These are phyloP conservation scores for Vigna hirtella DNA, from an alignment of 306 rosid genomes.

Conservation along the genomic window DNA sequence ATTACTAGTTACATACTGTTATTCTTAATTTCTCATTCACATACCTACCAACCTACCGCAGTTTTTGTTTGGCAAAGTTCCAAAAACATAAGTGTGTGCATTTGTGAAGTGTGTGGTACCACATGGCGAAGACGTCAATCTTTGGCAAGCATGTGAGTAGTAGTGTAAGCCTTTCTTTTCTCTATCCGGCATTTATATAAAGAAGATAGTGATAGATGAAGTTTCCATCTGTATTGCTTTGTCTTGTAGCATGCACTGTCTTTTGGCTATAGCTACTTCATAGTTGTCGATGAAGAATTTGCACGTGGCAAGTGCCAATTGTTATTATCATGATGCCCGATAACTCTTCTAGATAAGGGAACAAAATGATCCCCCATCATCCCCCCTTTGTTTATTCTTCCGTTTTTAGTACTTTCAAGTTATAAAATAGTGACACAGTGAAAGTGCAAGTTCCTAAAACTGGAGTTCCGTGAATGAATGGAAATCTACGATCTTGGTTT, in stretches of 20 bases:
- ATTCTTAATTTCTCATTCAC: slow-evolving; percentile 5
- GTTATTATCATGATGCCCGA: slow-evolving; percentile 6
- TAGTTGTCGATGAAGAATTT: slow-evolving; percentile 32
- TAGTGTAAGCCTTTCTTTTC: slow-evolving; percentile 46
- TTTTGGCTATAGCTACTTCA: slow-evolving; percentile 41
- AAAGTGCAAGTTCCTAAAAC: slow-evolving; percentile 21
- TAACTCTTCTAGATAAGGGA: slow-evolving; percentile 28
- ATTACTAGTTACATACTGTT: slow-evolving; percentile 49
- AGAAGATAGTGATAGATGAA: slow-evolving; percentile 70
- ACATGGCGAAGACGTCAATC: slow-evolving; percentile 64
- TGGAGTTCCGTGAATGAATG: slow-evolving; percentile 34
- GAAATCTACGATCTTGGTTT: slow-evolving; percentile 25
- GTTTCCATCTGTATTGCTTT: slow-evolving; percentile 60
- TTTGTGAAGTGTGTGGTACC: slow-evolving; percentile 36
- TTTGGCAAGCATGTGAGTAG: slow-evolving; percentile 63
- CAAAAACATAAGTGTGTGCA: slow-evolving; percentile 18
- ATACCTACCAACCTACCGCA: slow-evolving; percentile 21
- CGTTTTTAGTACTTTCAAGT: not conserved
- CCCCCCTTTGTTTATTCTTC: slow-evolving; percentile 1
- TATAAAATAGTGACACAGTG: slow-evolving; percentile 10
- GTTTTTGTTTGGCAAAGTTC: slow-evolving; percentile 39
- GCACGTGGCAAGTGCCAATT: slow-evolving; percentile 31
- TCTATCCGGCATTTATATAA: slow-evolving; percentile 44
- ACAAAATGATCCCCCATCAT: slow-evolving; percentile 28
- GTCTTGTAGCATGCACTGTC: slow-evolving; percentile 44